Evolutionary conservation across 176 grass and related monocot species (phyloP).

Genomic region (Cenchrus purpureus): DNA sequence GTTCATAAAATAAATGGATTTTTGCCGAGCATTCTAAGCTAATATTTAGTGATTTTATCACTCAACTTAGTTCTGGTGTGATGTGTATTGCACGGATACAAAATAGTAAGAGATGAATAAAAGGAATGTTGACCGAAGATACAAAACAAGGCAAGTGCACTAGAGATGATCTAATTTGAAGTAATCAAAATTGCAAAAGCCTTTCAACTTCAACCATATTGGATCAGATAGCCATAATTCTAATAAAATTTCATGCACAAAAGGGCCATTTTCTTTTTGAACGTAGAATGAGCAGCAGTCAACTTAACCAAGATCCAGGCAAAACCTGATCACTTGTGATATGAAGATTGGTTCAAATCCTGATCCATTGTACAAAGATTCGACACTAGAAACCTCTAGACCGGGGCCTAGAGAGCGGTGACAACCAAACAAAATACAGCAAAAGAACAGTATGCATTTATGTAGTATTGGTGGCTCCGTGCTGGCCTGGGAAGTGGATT

Average conservation of each 20-base stretch:
- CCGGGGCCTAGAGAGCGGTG: conserved; percentile 29
- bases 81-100: background rate
- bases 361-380: conserved; percentile 41
- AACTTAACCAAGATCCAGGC: conserved; percentile 37
- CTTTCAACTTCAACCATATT: conserved; percentile 39
- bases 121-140: background rate
- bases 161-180: conserved; percentile 25
- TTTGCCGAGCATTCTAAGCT: background rate
- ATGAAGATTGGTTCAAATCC: conserved; percentile 24
- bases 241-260: conserved; percentile 27
- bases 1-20: background rate
- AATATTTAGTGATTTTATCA: background rate
- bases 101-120: background rate
- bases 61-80: conserved; percentile 23
- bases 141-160: conserved; percentile 16
- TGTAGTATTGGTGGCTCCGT: conserved; percentile 57
- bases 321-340: conserved; percentile 43
- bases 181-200: conserved; percentile 8
- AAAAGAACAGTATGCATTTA: conserved; percentile 58
- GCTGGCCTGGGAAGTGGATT: conserved; percentile 57
- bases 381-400: conserved; percentile 40
- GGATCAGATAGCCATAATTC: conserved; percentile 27
- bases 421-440: conserved; percentile 54
- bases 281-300: background rate
- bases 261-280: conserved; percentile 30